Evolutionary conservation across 2,329 filamentous ascomycete species (phyloP), one percentile per base, ranked within the genome.

Genomic region (Penicillium sp.): DNA sequence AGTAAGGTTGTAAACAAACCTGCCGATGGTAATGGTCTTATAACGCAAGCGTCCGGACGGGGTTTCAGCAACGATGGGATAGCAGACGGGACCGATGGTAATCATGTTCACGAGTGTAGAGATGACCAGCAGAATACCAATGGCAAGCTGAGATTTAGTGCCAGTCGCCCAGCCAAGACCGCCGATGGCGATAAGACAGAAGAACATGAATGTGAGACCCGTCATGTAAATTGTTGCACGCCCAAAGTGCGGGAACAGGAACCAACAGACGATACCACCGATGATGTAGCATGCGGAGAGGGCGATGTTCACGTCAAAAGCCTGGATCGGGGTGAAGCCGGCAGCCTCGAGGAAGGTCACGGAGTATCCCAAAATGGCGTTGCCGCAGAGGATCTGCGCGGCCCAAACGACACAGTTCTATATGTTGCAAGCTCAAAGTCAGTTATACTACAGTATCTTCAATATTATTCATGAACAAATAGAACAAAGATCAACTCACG

Each of bases 81-180:
- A 85, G 22, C 81, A 83, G 6, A 83, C 79, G 0, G 83, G 83
- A 0, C 84, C 84, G 28, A 85, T 79, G 2, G 82, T 81, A 64
- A 81, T 80, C 75, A 82, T 82, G 70, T 86, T 85, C 16, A 81
- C 73, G 49, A 85, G 81, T 0, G 81, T 84, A 61, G 81, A 84
- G 37, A 83, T 70, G 49, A 86, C 78, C 8, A 85, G 74, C 60
- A 85, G 68, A 33, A 76, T 70, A 1, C 74, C 77, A 14, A 79
- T 67, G 2, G 76, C 76, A 71, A 4, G 68, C 49, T 52, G 49
- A 1, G 30, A 35, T 38, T 38, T 4, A 26, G 28, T 52, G n/a
- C 49, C 49, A 6, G 13, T 52, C 30, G 35, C 49, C n/a, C n/a
- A 52, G 3, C 49, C 49, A 4, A 52, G 49, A 14, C 30, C 71